phyloP scores from a whole-genome alignment of 768 basidiomycete species.

The Tulasnella sp. region DNA sequence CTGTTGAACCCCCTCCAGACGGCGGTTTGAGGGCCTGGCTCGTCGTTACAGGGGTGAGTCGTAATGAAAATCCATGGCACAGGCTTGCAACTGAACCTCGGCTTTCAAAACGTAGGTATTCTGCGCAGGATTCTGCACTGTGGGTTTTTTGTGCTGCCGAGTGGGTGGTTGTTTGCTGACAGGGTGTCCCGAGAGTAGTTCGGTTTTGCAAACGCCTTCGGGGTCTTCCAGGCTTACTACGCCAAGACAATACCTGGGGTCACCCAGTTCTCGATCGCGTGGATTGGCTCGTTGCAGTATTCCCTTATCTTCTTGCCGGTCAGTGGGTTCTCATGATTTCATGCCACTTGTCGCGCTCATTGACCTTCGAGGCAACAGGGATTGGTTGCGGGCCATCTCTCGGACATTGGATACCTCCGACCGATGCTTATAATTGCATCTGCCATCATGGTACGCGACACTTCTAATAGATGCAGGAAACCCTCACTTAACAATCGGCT shows the following conservation, averaged over 20 bases:
- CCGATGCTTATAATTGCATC: neutral
- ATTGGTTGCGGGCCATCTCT: constrained; percentile 1
- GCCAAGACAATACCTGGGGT: neutral
- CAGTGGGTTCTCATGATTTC: neutral
- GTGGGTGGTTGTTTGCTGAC: neutral
- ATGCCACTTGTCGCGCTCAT: neutral
- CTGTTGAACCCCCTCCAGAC: neutral
- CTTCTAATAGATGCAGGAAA: neutral
- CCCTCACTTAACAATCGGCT: neutral
- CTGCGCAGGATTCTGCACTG: constrained; percentile 9
- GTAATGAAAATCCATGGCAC: neutral
- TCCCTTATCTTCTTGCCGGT: constrained; percentile 14
- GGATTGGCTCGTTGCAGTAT: constrained; percentile 17
- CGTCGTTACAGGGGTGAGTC: neutral
- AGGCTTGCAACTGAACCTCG: neutral
- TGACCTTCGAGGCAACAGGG: neutral
- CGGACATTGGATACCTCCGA: constrained; percentile 7
- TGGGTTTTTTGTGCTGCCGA: neutral
- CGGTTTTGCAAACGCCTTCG: constrained; percentile 10
- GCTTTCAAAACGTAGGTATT: neutral
- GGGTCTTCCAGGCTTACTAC: constrained; percentile 14
- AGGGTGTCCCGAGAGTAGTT: neutral
- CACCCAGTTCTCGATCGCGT: constrained; percentile 1
- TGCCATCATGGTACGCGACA: neutral
- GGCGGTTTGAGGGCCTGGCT: constrained; percentile 13